Evolutionary conservation across 2,329 filamentous ascomycete genomes (phyloP).

Genomic region (Akanthomyces uredinophilus): DNA sequence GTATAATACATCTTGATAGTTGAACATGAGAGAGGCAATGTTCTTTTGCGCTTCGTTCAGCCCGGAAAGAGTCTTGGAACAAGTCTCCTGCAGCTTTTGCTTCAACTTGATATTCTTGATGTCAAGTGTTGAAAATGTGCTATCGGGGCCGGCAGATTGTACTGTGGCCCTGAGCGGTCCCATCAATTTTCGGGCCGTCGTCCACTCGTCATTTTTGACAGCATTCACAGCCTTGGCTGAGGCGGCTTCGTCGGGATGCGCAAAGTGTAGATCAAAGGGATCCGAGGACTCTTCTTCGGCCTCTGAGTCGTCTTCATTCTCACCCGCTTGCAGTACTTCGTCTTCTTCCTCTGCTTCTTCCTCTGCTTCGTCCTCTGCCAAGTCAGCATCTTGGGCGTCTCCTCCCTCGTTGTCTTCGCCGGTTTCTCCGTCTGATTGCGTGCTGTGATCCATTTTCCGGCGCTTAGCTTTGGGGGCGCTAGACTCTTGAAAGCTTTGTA

Average conservation of each 20-base stretch:
- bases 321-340: slow-evolving; percentile 26
- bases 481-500: slow-evolving; percentile 51
- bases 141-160: slow-evolving; percentile 39
- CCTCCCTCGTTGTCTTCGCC: slow-evolving; percentile 20
- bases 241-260: slow-evolving; percentile 56
- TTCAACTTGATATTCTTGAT: slow-evolving; percentile 59
- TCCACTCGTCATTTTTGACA: slow-evolving; percentile 47
- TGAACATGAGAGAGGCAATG: slow-evolving; percentile 68
- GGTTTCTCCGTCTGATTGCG: slow-evolving; percentile 15
- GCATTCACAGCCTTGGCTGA: slow-evolving; percentile 50
- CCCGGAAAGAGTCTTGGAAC: slow-evolving; percentile 46
- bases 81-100: slow-evolving; percentile 56
- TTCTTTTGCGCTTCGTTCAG: slow-evolving; percentile 60
- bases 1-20: slow-evolving; percentile 76
- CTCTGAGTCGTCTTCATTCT: slow-evolving; percentile 35
- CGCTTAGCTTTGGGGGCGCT: slow-evolving; percentile 47
- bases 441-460: slow-evolving; percentile 45
- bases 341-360: slow-evolving; percentile 43
- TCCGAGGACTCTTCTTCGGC: slow-evolving; percentile 55
- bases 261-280: slow-evolving; percentile 79
- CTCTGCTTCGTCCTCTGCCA: slow-evolving; percentile 31
- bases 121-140: slow-evolving; percentile 30
- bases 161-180: slow-evolving; percentile 45
- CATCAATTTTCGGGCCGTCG: slow-evolving; percentile 40
- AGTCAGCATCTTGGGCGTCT: slow-evolving; percentile 34